These are phyloP conservation scores for Irpex sp. DNA, from an alignment of 1,284 basidiomycete genomes.

Conservation along the genomic window DNA sequence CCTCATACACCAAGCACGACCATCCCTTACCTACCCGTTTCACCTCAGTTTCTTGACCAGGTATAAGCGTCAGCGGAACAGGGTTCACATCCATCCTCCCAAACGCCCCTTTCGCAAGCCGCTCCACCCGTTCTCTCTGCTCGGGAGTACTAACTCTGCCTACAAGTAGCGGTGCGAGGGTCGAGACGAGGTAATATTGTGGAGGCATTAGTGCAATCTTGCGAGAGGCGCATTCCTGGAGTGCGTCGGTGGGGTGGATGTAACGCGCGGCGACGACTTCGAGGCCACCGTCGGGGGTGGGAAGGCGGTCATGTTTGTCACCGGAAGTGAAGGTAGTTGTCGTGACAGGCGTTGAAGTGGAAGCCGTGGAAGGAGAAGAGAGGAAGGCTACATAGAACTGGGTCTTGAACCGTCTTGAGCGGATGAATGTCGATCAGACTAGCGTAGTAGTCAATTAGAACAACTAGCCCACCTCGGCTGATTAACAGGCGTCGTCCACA, in stretches of 20 bases:
- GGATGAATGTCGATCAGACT: not conserved
- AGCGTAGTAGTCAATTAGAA: not conserved
- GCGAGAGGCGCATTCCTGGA: constrained; percentile 46
- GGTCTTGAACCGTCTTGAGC: constrained; percentile 58
- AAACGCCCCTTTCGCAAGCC: constrained; percentile 51
- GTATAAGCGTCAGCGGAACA: constrained; percentile 21
- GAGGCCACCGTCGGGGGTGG: constrained; percentile 64
- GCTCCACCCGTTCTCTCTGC: constrained; percentile 42
- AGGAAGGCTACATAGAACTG: constrained; percentile 66
- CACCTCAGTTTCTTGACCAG: constrained; percentile 29
- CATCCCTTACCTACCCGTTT: constrained; percentile 30
- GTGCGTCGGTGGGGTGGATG: constrained; percentile 46
- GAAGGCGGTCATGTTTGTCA: constrained; percentile 50
- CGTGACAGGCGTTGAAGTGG: too few relatives aligned
- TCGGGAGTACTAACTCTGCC: constrained; percentile 32
- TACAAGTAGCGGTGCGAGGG: constrained; percentile 32
- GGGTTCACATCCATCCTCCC: constrained; percentile 61
- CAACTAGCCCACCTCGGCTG: constrained; percentile 40
- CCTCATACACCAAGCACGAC: constrained; percentile 56
- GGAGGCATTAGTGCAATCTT: constrained; percentile 66
- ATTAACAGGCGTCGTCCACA: constrained; percentile 63
- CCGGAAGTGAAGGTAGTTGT: constrained; percentile 47
- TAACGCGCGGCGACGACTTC: constrained; percentile 68
- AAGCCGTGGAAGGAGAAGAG: constrained; percentile 34
- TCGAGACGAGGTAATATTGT: constrained; percentile 64